A percentile compares a stretch with the other conserved stretches of the same genome.
Conservation (phyloP, 2,329 filamentous ascomycete genomes). For the Stromatinia cepivora region DNA sequence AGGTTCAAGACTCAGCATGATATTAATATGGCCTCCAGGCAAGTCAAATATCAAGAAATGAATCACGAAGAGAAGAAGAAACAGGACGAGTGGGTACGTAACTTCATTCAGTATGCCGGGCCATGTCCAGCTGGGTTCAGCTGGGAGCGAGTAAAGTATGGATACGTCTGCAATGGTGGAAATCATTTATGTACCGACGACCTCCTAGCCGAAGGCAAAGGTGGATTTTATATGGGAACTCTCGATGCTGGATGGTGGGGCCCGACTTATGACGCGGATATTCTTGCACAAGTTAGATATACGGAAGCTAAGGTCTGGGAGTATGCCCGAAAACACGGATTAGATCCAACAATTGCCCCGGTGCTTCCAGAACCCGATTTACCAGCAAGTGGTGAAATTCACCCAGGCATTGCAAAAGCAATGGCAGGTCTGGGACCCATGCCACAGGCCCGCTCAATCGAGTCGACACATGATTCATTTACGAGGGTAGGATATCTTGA, state of each 20-base stretch:
- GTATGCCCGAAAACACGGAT: neutral
- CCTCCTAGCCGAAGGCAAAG: slow-evolving; percentile 31
- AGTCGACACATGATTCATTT: neutral
- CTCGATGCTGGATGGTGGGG: slow-evolving; percentile 17
- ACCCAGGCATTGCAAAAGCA: slow-evolving; percentile 17
- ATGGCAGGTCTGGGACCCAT: neutral
- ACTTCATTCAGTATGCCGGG: slow-evolving; percentile 18
- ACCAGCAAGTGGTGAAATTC: neutral
- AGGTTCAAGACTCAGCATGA: slow-evolving; percentile 17
- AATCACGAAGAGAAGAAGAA: slow-evolving; percentile 22
- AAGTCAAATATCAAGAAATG: slow-evolving; percentile 26
- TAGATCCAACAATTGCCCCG: neutral
- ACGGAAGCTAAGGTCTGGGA: neutral
- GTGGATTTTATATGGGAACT: slow-evolving; percentile 25
- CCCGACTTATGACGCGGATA: neutral
- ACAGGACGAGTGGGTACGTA: slow-evolving; percentile 32
- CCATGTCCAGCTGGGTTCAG: slow-evolving; percentile 24
- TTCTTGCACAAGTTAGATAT: rapidly evolving
- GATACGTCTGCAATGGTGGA: slow-evolving; percentile 31
- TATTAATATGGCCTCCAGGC: slow-evolving; percentile 28
- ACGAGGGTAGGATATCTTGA: neutral
- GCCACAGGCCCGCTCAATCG: neutral
- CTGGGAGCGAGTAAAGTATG: slow-evolving; percentile 27
- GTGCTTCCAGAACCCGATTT: neutral
- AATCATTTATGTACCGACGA: slow-evolving; percentile 30